Base-by-base conservation (phyloP, 331 rosid species). In the Phaseolus coccineus region DNA sequence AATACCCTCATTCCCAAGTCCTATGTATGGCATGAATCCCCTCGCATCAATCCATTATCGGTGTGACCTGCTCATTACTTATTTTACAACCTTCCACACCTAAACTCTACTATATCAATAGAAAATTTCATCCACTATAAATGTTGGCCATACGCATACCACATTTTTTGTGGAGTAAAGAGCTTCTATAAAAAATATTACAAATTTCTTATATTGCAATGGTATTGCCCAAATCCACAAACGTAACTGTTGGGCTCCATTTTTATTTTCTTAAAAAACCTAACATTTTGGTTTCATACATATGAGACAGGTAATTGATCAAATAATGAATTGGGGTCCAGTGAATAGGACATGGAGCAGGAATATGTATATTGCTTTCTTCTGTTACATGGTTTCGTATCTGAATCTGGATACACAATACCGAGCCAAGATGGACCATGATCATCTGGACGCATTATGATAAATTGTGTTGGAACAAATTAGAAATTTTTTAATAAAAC, bases 311-410 rank as follows among this genome's bases (percentile, higher is more conserved):
- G 56, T 66, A 5, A 55, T 28, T 68, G 53, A 28, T 7, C 9
- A 9, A 67, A 40, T n/a, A 77, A 55, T 51, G 77, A 61, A 40
- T 46, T 11, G 40, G 7, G 68, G 27, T 37, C 15, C 58, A 40
- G 46, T 44, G 30, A 67, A 53, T 52, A 39, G 39, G 46, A 30
- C 66, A 77, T 24, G 52, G 55, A 27, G n/a, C 33, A 27, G 75
- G 68, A 52, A 53, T 39, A 2, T 12, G 24, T 22, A 35, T 8
- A 65, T 40, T 13, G 64, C 35, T 52, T 31, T 51, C 53, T 53
- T 53, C 39, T 52, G 13, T 35, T 46, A 27, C 57, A 47, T 77
- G 35, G 74, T 27, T 77, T 77, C 50, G 50, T 55, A 35, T 62
- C 25, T 63, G 72, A 70, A 48, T 51, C 40, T 33, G 65, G 37